Percentiles rank a stretch among this genome's conserved stretches.
Evolutionary conservation across 2,329 filamentous ascomycete genomes (phyloP).

Genomic region (Fusarium sp.): DNA sequence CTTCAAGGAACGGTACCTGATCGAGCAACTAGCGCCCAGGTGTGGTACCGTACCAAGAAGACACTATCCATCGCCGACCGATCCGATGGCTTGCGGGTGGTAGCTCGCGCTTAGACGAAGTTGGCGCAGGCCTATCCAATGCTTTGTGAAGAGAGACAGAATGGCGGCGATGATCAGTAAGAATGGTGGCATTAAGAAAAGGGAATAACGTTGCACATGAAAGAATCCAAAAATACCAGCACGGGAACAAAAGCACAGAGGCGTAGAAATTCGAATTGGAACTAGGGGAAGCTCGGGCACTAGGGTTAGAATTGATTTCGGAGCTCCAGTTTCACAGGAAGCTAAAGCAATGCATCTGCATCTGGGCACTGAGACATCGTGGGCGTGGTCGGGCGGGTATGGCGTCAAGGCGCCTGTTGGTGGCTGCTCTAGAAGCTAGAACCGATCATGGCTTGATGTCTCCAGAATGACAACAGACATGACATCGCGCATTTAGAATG

Average conservation of each 20-base stretch:
- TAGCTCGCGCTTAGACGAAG: slow-evolving; percentile 13
- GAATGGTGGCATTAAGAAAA: slow-evolving; percentile 7
- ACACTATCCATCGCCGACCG: slow-evolving; percentile 14
- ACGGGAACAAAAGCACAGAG: background rate
- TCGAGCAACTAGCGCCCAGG: slow-evolving; percentile 34
- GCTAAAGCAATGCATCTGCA: background rate
- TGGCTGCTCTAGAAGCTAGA: slow-evolving; percentile 28
- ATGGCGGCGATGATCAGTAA: slow-evolving; percentile 13
- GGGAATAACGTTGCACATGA: background rate
- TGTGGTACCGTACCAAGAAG: slow-evolving; percentile 10
- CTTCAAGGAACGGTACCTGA: slow-evolving; percentile 41
- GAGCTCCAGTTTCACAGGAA: slow-evolving; percentile 1
- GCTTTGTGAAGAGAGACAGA: background rate
- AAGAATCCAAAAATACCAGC: slow-evolving; percentile 7
- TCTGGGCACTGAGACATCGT: slow-evolving; percentile 1
- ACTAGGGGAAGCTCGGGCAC: background rate
- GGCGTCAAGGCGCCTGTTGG: slow-evolving; percentile 43
- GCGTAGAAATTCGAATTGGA: background rate
- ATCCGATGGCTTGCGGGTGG: slow-evolving; percentile 17
- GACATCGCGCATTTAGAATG: background rate
- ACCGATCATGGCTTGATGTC: slow-evolving; percentile 25
- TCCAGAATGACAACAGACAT: slow-evolving; percentile 20
- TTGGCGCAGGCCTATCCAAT: slow-evolving; percentile 7
- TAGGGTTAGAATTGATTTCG: background rate
- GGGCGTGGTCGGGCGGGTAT: slow-evolving; percentile 27